Conservation (phyloP, 768 basidiomycete species). For the Amanita jacksonii region DNA sequence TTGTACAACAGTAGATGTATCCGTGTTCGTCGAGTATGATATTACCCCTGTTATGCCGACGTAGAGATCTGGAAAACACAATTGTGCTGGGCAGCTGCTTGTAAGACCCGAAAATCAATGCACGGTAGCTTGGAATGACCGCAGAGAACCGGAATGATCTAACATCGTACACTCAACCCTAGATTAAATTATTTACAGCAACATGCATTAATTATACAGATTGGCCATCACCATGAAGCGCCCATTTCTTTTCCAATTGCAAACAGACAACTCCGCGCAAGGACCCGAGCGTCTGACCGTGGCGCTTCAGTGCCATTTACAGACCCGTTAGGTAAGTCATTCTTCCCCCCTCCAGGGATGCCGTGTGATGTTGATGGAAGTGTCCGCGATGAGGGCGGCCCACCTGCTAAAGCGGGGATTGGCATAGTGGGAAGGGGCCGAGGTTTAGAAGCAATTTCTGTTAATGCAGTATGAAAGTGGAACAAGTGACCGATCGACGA, state of each 20-base stretch:
- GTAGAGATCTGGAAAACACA: slow-evolving; percentile 73
- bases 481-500: slow-evolving; percentile 81
- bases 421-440: slow-evolving; percentile 56
- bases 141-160: too few relatives aligned
- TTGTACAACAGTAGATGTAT: slow-evolving; percentile 61
- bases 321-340: slow-evolving; percentile 12
- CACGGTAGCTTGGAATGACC: too few relatives aligned
- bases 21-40: slow-evolving; percentile 64
- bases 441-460: slow-evolving; percentile 70
- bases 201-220: too few relatives aligned
- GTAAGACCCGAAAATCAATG: too few relatives aligned
- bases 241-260: slow-evolving; percentile 73
- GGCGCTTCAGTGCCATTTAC: slow-evolving; percentile 15
- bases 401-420: slow-evolving; percentile 10
- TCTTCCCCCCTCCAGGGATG: slow-evolving; percentile 9
- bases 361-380: not conserved
- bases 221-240: slow-evolving; percentile 19
- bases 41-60: slow-evolving; percentile 85
- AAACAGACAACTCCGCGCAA: slow-evolving; percentile 61
- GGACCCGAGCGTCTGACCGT: slow-evolving; percentile 43
- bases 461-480: slow-evolving; percentile 73
- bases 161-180: too few relatives aligned
- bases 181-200: too few relatives aligned
- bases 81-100: too few relatives aligned
- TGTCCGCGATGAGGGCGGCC: not conserved